Evolutionary conservation across 768 basidiomycete genomes (phyloP).

Genomic region (Podaxis sp.): DNA sequence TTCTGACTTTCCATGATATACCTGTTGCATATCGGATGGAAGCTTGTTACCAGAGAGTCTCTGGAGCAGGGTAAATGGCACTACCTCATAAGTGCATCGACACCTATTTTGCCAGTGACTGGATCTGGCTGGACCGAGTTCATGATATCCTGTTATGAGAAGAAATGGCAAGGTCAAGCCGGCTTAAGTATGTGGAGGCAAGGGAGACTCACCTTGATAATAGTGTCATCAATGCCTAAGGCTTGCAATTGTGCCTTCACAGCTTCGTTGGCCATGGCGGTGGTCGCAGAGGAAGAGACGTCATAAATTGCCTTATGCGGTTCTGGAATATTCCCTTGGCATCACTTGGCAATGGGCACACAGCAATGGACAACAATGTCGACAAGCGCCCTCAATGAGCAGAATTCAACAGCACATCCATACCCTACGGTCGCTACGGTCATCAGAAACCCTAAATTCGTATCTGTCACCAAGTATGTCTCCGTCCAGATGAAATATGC

Average conservation of each 20-base stretch:
- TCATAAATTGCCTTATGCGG: not conserved
- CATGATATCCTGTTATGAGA: slow-evolving; percentile 6
- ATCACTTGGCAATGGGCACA: no score
- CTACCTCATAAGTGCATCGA: slow-evolving; percentile 13
- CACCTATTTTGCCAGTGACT: slow-evolving; percentile 12
- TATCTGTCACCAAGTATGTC: no score
- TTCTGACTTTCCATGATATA: slow-evolving; percentile 13
- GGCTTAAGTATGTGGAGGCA: not conserved
- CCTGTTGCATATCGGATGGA: not conserved
- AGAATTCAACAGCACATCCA: no score
- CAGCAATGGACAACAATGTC: no score
- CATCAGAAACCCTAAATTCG: no score
- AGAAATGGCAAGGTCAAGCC: not conserved
- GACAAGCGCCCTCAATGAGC: no score
- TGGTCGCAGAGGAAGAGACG: not conserved
- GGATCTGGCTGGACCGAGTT: slow-evolving; percentile 13
- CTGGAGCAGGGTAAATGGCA: not conserved
- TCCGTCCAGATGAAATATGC: no score
- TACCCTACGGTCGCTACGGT: no score
- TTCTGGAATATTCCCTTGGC: not conserved
- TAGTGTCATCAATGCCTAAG: not conserved
- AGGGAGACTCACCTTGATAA: not conserved
- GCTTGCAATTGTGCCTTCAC: not conserved
- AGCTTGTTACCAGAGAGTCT: not conserved
- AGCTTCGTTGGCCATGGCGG: not conserved